Percentiles rank a stretch among this genome's conserved stretches.
Conservation (phyloP, 2,329 filamentous ascomycete species). For the Dactylonectria estremocensis region DNA sequence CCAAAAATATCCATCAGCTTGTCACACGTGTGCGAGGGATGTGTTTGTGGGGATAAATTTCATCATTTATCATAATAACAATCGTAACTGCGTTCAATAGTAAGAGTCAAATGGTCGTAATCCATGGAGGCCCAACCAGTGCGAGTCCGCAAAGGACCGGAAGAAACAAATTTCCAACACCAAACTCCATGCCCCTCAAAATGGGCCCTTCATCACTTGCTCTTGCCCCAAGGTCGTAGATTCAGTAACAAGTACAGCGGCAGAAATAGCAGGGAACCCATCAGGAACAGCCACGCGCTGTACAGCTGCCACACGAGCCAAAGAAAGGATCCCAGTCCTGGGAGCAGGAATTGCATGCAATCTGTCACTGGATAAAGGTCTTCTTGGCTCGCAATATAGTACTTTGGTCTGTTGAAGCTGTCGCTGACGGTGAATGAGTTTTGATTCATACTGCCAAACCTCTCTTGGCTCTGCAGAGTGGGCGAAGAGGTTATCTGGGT, state of each 20-base stretch:
- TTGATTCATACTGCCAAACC: slow-evolving; percentile 17
- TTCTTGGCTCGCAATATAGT: slow-evolving; percentile 83
- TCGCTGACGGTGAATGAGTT: slow-evolving; percentile 26
- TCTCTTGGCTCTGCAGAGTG: slow-evolving; percentile 35
- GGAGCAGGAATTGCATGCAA: slow-evolving; percentile 79
- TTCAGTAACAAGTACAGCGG: slow-evolving; percentile 55
- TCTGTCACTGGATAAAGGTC: slow-evolving; percentile 87
- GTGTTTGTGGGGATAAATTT: neutral
- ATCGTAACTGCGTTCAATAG: neutral
- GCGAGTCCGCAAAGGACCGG: too few species aligned
- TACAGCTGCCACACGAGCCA: slow-evolving; percentile 73
- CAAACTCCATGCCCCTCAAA: neutral
- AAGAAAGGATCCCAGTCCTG: slow-evolving; percentile 70
- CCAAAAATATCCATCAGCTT: neutral
- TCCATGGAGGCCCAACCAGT: neutral
- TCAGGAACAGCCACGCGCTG: slow-evolving; percentile 75
- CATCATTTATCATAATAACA: neutral
- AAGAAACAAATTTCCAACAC: neutral
- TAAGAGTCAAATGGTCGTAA: neutral
- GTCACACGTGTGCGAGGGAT: neutral
- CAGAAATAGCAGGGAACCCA: slow-evolving; percentile 65
- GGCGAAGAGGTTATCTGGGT: slow-evolving; percentile 58
- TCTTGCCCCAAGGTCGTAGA: slow-evolving; percentile 27
- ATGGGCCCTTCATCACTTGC: neutral
- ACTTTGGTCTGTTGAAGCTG: slow-evolving; percentile 56